phyloP scores from a whole-genome alignment of 768 basidiomycete species.

The Tricholoma flavovirens region DNA sequence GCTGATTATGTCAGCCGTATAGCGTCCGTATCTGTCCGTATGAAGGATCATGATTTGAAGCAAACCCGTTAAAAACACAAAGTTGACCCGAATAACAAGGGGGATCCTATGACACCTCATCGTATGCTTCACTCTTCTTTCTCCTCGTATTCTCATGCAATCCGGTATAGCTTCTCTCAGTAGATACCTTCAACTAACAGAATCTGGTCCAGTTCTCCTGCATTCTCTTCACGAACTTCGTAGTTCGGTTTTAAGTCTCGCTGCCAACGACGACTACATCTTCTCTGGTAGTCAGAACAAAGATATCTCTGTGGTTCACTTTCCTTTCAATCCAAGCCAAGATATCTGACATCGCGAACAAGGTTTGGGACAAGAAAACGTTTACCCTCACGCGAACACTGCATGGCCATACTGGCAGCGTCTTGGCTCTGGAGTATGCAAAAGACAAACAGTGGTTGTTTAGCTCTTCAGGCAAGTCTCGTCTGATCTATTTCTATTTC shows the following conservation, averaged over 20 bases:
- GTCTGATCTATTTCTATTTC: neutral
- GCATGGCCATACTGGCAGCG: constrained; percentile 78
- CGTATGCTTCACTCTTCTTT: constrained; percentile 11
- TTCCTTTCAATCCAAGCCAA: neutral
- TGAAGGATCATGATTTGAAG: neutral
- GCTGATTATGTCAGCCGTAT: neutral
- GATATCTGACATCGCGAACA: neutral
- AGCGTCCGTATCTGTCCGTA: neutral
- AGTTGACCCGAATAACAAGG: too few species aligned
- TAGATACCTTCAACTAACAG: constrained; percentile 42
- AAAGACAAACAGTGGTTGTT: constrained; percentile 79
- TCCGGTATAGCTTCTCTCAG: constrained; percentile 48
- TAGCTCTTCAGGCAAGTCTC: constrained; percentile 72
- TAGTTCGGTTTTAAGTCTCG: constrained; percentile 70
- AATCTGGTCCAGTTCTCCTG: constrained; percentile 42
- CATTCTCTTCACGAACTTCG: constrained; percentile 69
- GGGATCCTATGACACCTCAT: constrained; percentile 11
- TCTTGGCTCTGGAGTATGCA: constrained; percentile 74
- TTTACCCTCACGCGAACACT: constrained; percentile 66
- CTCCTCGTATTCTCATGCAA: constrained; percentile 6
- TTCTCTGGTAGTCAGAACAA: constrained; percentile 79
- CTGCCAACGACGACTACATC: constrained; percentile 65
- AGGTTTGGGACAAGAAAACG: constrained; percentile 84
- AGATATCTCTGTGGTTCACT: constrained; percentile 60
- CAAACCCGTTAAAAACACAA: neutral